Percentiles rank a stretch among this genome's conserved stretches.
phyloP scores from a whole-genome alignment of 352 stramenopile species.

The Elongisporangium senticosum region DNA sequence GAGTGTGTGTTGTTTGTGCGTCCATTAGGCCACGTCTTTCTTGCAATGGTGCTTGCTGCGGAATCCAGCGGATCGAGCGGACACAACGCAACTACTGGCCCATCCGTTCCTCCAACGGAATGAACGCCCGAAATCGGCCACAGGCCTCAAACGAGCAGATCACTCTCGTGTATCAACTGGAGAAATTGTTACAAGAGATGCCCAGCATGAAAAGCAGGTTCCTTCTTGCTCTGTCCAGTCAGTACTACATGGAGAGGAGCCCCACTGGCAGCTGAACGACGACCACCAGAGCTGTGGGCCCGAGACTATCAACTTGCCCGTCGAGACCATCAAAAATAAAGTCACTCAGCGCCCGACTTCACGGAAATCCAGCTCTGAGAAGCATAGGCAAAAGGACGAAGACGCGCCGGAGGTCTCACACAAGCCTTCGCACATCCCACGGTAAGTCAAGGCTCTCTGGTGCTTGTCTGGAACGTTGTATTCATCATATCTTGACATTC shows the following conservation, averaged over 20 bases:
- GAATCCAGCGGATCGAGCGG: constrained; percentile 70
- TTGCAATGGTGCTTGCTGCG: constrained; percentile 58
- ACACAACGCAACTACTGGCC: constrained; percentile 82
- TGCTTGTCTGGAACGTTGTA: not conserved
- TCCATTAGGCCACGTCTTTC: constrained; percentile 54
- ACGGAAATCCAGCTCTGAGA: not conserved
- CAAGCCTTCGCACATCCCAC: constrained; percentile 13
- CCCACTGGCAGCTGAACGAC: not conserved
- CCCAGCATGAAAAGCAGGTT: not conserved
- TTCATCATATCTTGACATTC: not conserved
- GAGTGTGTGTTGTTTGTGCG: not conserved
- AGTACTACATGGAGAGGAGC: not conserved
- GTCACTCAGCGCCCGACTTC: not conserved
- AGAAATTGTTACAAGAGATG: not conserved
- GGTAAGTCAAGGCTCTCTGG: constrained; percentile 8
- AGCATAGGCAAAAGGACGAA: not conserved
- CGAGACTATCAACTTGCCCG: not conserved
- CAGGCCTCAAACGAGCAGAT: not conserved
- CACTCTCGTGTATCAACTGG: not conserved
- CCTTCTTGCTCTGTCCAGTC: not conserved
- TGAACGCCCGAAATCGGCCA: not conserved
- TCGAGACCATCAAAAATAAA: not conserved
- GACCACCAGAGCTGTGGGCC: not conserved
- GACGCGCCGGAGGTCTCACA: constrained; percentile 3
- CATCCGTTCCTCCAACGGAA: constrained; percentile 83